Base-by-base conservation (phyloP, 345 rosid species). In the Eucalyptus marginata region DNA sequence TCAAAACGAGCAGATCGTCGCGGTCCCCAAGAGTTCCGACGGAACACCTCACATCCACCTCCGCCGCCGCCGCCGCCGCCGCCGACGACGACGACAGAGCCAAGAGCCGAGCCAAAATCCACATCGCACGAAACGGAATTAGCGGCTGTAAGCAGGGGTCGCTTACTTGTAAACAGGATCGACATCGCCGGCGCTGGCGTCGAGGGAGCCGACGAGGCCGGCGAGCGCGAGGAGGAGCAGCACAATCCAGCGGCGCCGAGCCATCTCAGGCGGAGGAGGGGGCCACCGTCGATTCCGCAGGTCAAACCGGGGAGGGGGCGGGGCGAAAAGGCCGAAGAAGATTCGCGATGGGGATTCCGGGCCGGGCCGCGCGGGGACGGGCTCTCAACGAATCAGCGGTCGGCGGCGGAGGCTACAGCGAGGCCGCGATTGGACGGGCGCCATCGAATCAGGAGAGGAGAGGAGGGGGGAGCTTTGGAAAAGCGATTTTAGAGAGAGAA, bases 131-230 rank as follows among this genome's bases (percentile, higher is more conserved):
- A 31, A 46, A 83, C n/a, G 49, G 50, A 51, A 58, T 14, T 10
- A 71, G 86, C 33, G 17, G 54, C 31, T 25, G 16, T 36, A 66
- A 88, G 56, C 52, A 22, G 86, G 43, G 54, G 88, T 66, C 4
- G 88, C 80, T 49, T 88, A 97, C 99, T 89, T 93, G 95, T 94
- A 97, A 93, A 91, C 89, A 91, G 96, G 97, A 96, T 97, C 99
- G 90, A 96, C 91, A 89, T 97, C 99, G 86, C 99, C 99, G 16
- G 92, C 96, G 86, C 96, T 96, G 10, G 98, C 97, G 89, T 93
- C 88, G 14, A 96, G 92, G 29, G 84, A 59, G 49, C 92, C 90
- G 49, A 91, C 88, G 59, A 96, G 91, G 87, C 83, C 92, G 59
- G 88, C 89, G 40, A 92, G 86, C n/a, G 90, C 89, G 56, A 92